These are phyloP conservation scores for Amylostereum chailletii DNA, from an alignment of 1,284 basidiomycete genomes.

Conservation along the genomic window DNA sequence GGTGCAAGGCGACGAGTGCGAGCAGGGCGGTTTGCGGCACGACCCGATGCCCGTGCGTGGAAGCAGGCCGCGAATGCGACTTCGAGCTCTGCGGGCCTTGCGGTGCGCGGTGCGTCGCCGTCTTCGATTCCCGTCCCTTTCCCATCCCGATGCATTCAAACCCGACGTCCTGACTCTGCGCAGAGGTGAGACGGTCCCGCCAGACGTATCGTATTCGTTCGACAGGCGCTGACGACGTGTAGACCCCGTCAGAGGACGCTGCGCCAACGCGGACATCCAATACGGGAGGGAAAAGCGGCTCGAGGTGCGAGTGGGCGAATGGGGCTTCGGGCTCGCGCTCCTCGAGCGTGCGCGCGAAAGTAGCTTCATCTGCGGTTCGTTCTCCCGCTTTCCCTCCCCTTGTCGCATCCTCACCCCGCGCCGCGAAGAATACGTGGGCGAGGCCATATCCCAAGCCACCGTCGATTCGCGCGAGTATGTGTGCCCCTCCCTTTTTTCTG, in stretches of 20 bases:
- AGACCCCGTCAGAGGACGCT: conserved; percentile 14
- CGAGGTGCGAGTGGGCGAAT: conserved; percentile 30
- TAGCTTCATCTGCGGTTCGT: conserved; percentile 42
- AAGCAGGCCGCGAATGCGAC: conserved; percentile 38
- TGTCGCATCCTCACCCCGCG: not conserved
- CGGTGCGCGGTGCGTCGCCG: conserved; percentile 6
- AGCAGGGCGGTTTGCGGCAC: not conserved
- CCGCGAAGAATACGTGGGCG: conserved; percentile 49
- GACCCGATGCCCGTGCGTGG: conserved; percentile 33
- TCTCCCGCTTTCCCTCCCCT: not conserved
- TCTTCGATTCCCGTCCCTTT: not conserved
- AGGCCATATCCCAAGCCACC: conserved; percentile 35
- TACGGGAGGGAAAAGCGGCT: conserved; percentile 29
- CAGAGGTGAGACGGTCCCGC: too few relatives aligned
- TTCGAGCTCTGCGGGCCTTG: conserved; percentile 35
- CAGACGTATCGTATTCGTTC: too few relatives aligned
- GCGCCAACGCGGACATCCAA: conserved; percentile 36
- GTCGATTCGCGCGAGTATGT: conserved; percentile 23
- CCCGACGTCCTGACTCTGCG: not conserved
- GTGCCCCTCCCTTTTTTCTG: not conserved
- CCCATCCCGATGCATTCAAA: not conserved
- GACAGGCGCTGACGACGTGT: too few relatives aligned
- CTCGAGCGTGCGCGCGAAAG: conserved; percentile 25
- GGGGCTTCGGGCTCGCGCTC: conserved; percentile 48
- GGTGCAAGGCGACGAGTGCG: conserved; percentile 20